These are phyloP conservation scores for Mycena maculata DNA, from an alignment of 768 basidiomycete genomes.

Conservation along the genomic window DNA sequence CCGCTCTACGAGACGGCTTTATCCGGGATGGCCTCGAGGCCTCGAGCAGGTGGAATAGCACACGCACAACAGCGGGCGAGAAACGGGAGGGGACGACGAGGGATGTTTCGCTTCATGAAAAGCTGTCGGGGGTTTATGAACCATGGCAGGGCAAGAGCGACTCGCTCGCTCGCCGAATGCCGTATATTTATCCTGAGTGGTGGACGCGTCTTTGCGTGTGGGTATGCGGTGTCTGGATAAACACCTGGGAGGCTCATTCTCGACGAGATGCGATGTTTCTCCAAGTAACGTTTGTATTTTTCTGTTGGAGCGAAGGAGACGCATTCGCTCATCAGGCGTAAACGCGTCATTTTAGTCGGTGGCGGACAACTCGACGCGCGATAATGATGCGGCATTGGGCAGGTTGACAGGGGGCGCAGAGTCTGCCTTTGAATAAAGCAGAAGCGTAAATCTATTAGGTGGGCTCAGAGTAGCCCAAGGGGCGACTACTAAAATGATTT, in stretches of 20 bases:
- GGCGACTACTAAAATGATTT: too few species aligned
- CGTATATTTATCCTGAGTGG: neutral
- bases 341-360: neutral
- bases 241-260: neutral
- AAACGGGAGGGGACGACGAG: neutral
- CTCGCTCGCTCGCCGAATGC: neutral
- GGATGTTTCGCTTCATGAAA: neutral
- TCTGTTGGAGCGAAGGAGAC: slow-evolving; percentile 10
- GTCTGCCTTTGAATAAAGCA: neutral
- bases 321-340: neutral
- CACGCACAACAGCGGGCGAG: neutral
- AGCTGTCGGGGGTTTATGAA: neutral
- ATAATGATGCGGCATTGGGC: neutral
- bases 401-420: neutral
- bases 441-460: neutral
- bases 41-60: neutral
- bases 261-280: neutral
- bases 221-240: neutral
- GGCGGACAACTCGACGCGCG: neutral
- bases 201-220: too few species aligned
- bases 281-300: slow-evolving; percentile 6
- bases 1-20: too few species aligned
- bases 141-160: neutral
- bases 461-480: too few species aligned
- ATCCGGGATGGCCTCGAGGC: too few species aligned